Conservation (phyloP, 495 filamentous ascomycete species). For the Penicillium herquei region DNA sequence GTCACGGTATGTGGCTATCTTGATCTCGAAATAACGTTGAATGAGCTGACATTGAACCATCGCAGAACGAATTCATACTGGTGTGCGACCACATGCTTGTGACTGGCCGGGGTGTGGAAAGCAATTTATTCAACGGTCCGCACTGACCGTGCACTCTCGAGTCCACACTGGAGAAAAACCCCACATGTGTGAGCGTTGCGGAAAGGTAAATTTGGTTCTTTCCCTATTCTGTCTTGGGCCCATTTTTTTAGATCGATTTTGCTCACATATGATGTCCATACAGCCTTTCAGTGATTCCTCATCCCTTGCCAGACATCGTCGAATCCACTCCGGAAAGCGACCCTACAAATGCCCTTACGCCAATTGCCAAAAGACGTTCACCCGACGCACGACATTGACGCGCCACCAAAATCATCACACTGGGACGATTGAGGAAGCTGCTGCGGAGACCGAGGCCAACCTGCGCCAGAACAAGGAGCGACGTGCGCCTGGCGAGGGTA, state of each 20-base stretch:
- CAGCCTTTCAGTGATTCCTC: constrained; percentile 99
- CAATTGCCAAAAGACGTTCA: constrained; percentile 98
- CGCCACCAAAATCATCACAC: constrained; percentile 95
- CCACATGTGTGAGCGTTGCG: constrained; percentile 94
- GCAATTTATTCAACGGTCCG: constrained; percentile 97
- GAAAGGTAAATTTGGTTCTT: constrained; percentile 65
- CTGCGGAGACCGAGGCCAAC: constrained; percentile 80
- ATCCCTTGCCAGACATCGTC: constrained; percentile 86
- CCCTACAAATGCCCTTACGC: constrained; percentile 98
- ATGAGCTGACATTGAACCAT: constrained; percentile 24
- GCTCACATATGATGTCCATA: constrained; percentile 5
- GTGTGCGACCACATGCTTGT: constrained; percentile 88
- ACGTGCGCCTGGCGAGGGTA: constrained; percentile 69
- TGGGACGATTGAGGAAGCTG: constrained; percentile 92
- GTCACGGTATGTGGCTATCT: constrained; percentile 70
- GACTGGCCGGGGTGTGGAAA: constrained; percentile 88
- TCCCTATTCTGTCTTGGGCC: background rate
- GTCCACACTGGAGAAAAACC: constrained; percentile 98
- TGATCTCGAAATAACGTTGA: background rate
- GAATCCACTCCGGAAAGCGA: constrained; percentile 93
- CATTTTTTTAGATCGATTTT: background rate
- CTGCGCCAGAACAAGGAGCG: constrained; percentile 59
- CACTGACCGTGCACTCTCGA: constrained; percentile 89
- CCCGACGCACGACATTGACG: constrained; percentile 89
- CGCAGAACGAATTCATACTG: constrained; percentile 92